Evolutionary conservation across 2,329 filamentous ascomycete species (phyloP).

Genomic region (Curvularia sp.): DNA sequence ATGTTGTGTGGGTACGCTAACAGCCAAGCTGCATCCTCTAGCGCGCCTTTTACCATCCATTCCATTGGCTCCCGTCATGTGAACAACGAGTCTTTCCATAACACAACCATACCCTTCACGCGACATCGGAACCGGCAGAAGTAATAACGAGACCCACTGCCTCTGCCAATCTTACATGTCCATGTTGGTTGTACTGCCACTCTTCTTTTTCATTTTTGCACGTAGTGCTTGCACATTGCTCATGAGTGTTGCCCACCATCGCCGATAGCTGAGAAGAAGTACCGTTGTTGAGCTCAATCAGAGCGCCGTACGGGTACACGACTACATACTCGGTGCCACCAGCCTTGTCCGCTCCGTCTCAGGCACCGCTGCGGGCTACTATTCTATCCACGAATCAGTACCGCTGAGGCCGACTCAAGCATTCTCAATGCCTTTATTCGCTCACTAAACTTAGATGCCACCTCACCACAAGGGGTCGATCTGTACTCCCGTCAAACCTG

Average conservation of each 20-base stretch:
- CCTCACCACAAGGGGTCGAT: constrained; percentile 12
- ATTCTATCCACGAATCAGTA: constrained; percentile 10
- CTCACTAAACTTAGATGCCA: background rate
- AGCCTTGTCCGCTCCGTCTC: constrained; percentile 25
- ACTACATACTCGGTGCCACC: constrained; percentile 13
- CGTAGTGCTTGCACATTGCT: background rate
- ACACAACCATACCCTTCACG: constrained; percentile 4
- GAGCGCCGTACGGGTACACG: constrained; percentile 6
- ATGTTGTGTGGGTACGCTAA: constrained; percentile 26
- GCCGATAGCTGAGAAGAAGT: background rate
- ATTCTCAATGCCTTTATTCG: constrained; percentile 13
- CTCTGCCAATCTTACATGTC: background rate
- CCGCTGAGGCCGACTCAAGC: background rate
- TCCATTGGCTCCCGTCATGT: constrained; percentile 30
- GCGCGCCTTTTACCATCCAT: constrained; percentile 13
- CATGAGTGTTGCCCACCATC: background rate
- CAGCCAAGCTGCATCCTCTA: constrained; percentile 31
- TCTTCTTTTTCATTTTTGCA: background rate
- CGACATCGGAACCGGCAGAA: constrained; percentile 1
- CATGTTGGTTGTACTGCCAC: background rate
- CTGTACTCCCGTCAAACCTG: constrained; percentile 6
- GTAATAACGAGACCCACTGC: background rate
- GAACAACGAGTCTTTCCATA: too few relatives aligned
- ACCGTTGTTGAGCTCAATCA: background rate
- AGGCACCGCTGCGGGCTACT: constrained; percentile 24